Base-by-base conservation (phyloP, 1,284 basidiomycete species). In the Sporisorium scitamineum region DNA sequence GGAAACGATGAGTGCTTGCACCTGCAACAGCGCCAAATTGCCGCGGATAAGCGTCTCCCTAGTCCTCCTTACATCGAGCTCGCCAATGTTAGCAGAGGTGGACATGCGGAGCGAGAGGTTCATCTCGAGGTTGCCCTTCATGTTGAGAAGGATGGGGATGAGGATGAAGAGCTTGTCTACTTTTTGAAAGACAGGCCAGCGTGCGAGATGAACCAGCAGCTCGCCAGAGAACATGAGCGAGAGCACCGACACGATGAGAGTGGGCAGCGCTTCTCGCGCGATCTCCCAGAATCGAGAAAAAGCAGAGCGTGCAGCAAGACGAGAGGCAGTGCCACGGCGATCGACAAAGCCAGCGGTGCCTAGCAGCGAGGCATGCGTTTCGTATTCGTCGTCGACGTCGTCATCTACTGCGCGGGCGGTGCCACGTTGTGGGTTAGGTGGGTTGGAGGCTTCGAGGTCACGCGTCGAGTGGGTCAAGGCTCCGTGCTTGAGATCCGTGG, bases 41-140 rank as follows among this genome's bases (percentile, higher is more conserved):
- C 94, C 94, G 1, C 90, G 80, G 41, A 98, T 89, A 59, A 97
- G 90, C 2, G 88, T 86, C 9, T 90, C 89, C 14, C 93, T 90
- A 9, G 88, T 89, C 3, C 86, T 83, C 0, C 90, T 90, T 22
- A 91, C 89, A 84, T 97, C 94, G 6, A 98, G 90, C 76, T 95
- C 91, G 58, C 95, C 95, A 52, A 95, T 91, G 80, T 97, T 89
- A 50, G 89, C 88, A 5, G 86, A 86, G 5, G 88, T 88, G 8
- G 86, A 87, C 78, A 88, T 86, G 29, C 87, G 84, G 6, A 88
- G 86, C 8, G 86, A 86, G 2, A 88, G 90, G 76, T 95, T 95
- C 93, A 96, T 95, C 86, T 96, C 95, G 50, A 98, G 89, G 80
- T 97, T 97, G 18, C 96, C 96, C 84, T 97, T 97, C 71, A 99